Evolutionary conservation across 2,329 filamentous ascomycete genomes (phyloP).

Genomic region (Fusarium bulbicola): DNA sequence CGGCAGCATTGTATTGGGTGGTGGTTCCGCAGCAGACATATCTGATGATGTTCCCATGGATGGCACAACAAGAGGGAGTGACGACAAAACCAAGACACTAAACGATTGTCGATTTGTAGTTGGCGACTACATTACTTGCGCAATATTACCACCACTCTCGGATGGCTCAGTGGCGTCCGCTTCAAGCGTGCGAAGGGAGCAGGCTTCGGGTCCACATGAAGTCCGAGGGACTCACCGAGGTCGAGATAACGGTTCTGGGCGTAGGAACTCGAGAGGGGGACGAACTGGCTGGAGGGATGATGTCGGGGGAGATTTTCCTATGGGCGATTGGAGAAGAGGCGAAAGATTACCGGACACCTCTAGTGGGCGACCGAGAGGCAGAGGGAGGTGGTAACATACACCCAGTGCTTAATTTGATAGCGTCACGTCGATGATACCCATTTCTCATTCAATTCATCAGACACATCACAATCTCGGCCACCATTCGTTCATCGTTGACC

Average conservation of each 20-base stretch:
- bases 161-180: constrained; percentile 78
- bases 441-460: constrained; percentile 4
- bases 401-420: constrained; percentile 2
- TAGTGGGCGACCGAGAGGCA: constrained; percentile 41
- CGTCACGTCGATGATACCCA: constrained; percentile 44
- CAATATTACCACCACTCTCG: constrained; percentile 77
- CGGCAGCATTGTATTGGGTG: constrained; percentile 82
- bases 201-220: constrained; percentile 30
- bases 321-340: constrained; percentile 73
- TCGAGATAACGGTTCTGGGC: constrained; percentile 45
- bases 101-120: constrained; percentile 83
- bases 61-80: constrained; percentile 51
- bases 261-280: constrained; percentile 48
- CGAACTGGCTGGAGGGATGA: constrained; percentile 53
- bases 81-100: constrained; percentile 77
- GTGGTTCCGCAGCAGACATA: constrained; percentile 56
- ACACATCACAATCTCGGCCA: constrained; percentile 13
- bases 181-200: constrained; percentile 48
- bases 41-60: constrained; percentile 50
- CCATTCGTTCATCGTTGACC: constrained; percentile 11
- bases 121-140: constrained; percentile 87
- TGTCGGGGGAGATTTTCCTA: constrained; percentile 51
- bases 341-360: constrained; percentile 67
- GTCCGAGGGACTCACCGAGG: constrained; percentile 38
- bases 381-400: constrained; percentile 43